Percentiles rank a stretch among this genome's conserved stretches.
These are phyloP conservation scores for Echeveria elegans DNA, from an alignment of 164 flowering plant genomes.

Conservation along the genomic window DNA sequence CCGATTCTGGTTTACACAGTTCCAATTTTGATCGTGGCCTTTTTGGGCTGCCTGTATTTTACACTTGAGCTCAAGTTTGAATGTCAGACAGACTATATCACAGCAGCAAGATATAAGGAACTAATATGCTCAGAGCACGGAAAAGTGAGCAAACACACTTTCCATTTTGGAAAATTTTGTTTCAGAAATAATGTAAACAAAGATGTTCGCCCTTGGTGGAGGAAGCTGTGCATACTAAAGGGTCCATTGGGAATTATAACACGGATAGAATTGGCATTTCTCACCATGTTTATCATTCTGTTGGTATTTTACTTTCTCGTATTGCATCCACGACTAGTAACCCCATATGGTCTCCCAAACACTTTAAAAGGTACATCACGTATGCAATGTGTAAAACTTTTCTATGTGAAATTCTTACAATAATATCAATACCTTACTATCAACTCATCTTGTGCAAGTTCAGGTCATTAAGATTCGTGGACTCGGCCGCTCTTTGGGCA, in stretches of 20 bases:
- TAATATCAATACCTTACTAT: too few relatives aligned
- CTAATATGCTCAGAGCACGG: neutral
- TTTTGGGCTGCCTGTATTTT: slow-evolving; percentile 51
- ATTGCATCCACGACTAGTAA: slow-evolving; percentile 9
- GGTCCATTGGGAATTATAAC: slow-evolving; percentile 73
- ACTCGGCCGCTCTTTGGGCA: slow-evolving; percentile 23
- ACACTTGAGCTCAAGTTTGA: slow-evolving; percentile 36
- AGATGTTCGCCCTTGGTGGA: slow-evolving; percentile 17
- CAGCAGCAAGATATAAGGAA: neutral
- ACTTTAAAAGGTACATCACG: too few relatives aligned
- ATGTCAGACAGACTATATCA: neutral
- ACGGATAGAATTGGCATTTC: slow-evolving; percentile 38
- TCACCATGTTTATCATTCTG: slow-evolving; percentile 60
- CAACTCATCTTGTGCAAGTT: neutral
- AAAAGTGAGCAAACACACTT: too few relatives aligned
- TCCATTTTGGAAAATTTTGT: neutral
- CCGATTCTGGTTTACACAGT: slow-evolving; percentile 33
- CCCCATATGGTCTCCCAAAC: too few relatives aligned
- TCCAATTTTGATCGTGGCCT: slow-evolving; percentile 49
- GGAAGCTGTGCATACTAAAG: slow-evolving; percentile 39
- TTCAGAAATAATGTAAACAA: neutral
- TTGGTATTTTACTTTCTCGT: slow-evolving; percentile 48
- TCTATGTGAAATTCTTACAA: too few relatives aligned
- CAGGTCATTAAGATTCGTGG: slow-evolving; percentile 57
- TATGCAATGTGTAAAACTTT: too few relatives aligned